A percentile compares a stretch with the other conserved stretches of the same genome.
phyloP scores from a whole-genome alignment of 2,329 filamentous ascomycete species.

The Aaosphaeria pasadenensis region DNA sequence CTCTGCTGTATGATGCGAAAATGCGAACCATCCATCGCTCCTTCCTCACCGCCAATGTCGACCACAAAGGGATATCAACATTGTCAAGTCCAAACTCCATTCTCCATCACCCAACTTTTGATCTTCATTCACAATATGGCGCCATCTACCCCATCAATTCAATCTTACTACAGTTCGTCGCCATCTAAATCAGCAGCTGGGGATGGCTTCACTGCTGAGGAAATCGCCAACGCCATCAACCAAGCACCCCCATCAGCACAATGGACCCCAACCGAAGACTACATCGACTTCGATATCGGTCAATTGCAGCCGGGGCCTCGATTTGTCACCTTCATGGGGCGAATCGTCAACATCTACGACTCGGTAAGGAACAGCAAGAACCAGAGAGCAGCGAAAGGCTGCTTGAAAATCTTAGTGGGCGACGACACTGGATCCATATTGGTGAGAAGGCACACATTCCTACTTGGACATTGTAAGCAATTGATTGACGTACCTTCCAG shows the following conservation, averaged over 20 bases:
- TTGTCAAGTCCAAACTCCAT: too few species aligned
- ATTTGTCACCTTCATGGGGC: conserved; percentile 52
- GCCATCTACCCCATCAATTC: conserved; percentile 38
- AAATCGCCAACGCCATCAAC: conserved; percentile 40
- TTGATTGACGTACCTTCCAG: conserved; percentile 21
- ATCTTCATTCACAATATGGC: conserved; percentile 24
- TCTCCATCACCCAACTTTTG: neutral
- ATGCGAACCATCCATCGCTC: too few species aligned
- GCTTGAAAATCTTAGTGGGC: conserved; percentile 54
- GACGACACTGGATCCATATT: conserved; percentile 56
- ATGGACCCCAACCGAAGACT: conserved; percentile 45
- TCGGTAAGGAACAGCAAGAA: conserved; percentile 41
- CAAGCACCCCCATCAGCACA: conserved; percentile 29
- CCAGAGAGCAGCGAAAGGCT: conserved; percentile 48
- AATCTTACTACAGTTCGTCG: conserved; percentile 40
- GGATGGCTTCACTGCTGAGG: conserved; percentile 54
- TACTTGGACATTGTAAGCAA: too few species aligned
- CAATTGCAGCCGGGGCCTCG: conserved; percentile 50
- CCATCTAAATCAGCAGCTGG: conserved; percentile 27
- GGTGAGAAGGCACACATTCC: conserved; percentile 33
- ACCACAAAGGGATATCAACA: too few species aligned
- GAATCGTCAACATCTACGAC: conserved; percentile 56
- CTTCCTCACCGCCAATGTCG: too few species aligned
- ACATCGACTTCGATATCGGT: conserved; percentile 48
- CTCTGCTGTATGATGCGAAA: too few species aligned